Conservation (phyloP, 495 filamentous ascomycete genomes). For the Tuber calosporum region DNA sequence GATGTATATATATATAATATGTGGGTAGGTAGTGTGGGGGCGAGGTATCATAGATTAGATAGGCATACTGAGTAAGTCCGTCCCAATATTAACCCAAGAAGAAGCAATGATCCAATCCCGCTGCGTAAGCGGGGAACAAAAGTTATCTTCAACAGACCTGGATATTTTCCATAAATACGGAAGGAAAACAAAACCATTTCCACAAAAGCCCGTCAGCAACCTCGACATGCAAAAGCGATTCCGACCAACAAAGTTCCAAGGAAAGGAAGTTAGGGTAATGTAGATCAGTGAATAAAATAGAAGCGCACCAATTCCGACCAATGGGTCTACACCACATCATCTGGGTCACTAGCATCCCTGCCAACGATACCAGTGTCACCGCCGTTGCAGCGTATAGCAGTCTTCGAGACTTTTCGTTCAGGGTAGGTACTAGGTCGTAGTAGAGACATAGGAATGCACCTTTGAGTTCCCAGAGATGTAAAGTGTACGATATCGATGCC, state of each 20-base stretch:
- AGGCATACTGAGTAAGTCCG: conserved; percentile 26
- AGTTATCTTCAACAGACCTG: conserved; percentile 25
- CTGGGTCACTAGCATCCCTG: conserved; percentile 23
- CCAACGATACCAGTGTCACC: conserved; percentile 18
- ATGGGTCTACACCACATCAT: conserved; percentile 28
- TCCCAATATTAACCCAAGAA: conserved; percentile 29
- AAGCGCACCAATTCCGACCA: conserved; percentile 25
- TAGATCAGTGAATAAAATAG: neutral
- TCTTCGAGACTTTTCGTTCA: conserved; percentile 26
- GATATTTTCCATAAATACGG: neutral
- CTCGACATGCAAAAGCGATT: neutral
- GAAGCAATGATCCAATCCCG: conserved; percentile 26
- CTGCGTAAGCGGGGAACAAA: conserved; percentile 30
- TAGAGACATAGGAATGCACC: conserved; percentile 33
- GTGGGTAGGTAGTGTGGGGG: neutral
- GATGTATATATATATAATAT: neutral
- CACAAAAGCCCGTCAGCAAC: neutral
- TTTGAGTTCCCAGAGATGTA: conserved; percentile 31
- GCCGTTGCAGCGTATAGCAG: conserved; percentile 21
- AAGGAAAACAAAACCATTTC: neutral
- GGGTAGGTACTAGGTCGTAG: conserved; percentile 32
- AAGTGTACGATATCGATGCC: conserved; percentile 26
- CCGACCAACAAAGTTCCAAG: neutral
- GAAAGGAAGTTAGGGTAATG: neutral
- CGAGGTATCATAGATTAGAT: neutral